A percentile compares a stretch with the other conserved stretches of the same genome.
Conservation (phyloP, 208 protist genomes). For the Eutreptiella sp. region DNA sequence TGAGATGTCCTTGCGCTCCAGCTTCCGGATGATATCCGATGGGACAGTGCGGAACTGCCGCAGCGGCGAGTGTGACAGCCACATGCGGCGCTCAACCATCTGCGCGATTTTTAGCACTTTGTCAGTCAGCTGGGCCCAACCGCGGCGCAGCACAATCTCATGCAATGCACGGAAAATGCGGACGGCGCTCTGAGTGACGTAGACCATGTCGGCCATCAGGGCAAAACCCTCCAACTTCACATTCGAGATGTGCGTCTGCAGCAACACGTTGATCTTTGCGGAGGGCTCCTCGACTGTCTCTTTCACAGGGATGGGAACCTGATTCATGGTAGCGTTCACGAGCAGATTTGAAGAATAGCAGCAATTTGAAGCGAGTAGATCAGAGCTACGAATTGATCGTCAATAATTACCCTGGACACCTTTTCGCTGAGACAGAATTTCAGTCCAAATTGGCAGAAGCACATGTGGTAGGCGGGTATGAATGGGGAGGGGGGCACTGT, state of each 20-base stretch:
- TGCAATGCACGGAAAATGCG: slow-evolving; percentile 81
- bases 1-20: slow-evolving; percentile 89
- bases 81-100: slow-evolving; percentile 95
- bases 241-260: slow-evolving; percentile 98
- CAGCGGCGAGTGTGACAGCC: slow-evolving; percentile 86
- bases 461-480: no score
- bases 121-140: slow-evolving; percentile 89
- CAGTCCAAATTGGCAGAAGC: no score
- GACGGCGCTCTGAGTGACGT: slow-evolving; percentile 94
- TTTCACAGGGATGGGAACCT: slow-evolving; percentile 95
- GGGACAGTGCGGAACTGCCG: slow-evolving; percentile 73
- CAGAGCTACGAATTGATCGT: no score
- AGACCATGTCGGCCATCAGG: slow-evolving; percentile 98
- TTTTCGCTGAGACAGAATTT: no score
- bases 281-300: slow-evolving; percentile 87
- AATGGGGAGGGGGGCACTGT: no score
- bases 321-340: no score
- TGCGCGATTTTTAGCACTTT: slow-evolving; percentile 71
- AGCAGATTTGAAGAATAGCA: no score
- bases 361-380: no score
- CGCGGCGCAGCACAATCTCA: slow-evolving; percentile 89
- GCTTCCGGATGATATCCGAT: slow-evolving; percentile 77
- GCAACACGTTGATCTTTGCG: slow-evolving; percentile 97
- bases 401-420: no score
- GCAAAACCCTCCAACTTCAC: slow-evolving; percentile 94